Conservation (phyloP, 257 asterid genomes). For the Avicennia marina region DNA sequence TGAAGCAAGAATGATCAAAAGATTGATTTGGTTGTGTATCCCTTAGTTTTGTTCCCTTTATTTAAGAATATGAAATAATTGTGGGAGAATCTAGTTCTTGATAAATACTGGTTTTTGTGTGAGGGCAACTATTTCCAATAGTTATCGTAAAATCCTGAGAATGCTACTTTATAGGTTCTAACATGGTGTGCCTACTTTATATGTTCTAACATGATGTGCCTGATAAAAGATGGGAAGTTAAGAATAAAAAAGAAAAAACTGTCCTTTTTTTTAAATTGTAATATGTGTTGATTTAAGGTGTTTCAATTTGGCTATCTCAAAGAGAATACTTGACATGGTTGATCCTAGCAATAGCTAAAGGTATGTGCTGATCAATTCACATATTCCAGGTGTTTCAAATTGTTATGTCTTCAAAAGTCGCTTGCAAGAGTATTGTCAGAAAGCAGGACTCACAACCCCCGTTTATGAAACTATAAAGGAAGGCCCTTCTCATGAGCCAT, state of each 20-base stretch:
- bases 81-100: neutral
- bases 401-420: conserved; percentile 93
- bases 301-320: conserved; percentile 2
- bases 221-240: too few relatives aligned
- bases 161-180: neutral
- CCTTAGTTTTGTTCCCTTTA: neutral
- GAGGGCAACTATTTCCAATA: neutral
- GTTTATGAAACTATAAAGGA: conserved; percentile 77
- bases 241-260: too few relatives aligned
- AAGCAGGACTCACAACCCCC: conserved; percentile 69
- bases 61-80: neutral
- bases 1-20: neutral
- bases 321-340: neutral
- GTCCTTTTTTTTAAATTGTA: neutral
- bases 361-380: neutral
- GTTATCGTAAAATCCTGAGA: neutral
- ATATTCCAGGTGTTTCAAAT: conserved; percentile 58
- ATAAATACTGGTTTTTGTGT: neutral
- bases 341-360: neutral
- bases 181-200: neutral
- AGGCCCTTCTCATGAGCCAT: conserved; percentile 93
- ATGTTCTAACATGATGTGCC: too few relatives aligned
- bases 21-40: neutral
- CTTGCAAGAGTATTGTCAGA: conserved; percentile 91
- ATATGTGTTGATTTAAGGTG: too few relatives aligned